Base-by-base conservation (phyloP, 768 basidiomycete genomes). In the Auriscalpium orientale region DNA sequence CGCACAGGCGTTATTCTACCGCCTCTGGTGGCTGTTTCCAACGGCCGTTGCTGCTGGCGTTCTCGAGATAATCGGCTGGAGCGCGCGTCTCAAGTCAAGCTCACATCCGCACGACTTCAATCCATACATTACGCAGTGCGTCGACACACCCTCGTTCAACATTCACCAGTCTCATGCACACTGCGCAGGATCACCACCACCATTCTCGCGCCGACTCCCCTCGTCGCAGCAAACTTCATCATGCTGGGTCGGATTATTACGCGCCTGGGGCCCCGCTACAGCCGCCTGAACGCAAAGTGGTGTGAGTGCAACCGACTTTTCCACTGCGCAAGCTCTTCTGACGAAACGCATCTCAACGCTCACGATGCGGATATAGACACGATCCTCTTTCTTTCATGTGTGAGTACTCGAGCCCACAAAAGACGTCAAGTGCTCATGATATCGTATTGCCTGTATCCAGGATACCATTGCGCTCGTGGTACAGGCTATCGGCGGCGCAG, bases 91-190 rank as follows among this genome's bases (percentile, higher is more conserved):
- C 10, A 74, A 72, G 73, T 70, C 68, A 18, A 67, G 62, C 46
- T 53, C 62, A 11, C 63, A 66, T 22, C 62, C 65, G 1, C 15
- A 51, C 5, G 40, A 56, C n/a, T 57, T 61, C 21, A 64, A 65
- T 16, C 69, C 76, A 0, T 79, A 72, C 62, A 55, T 75, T 46
- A 75, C 76, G 59, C 75, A 79, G 71, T 72, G 53, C n/a, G 67
- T 58, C 46, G 34, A 16, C 10, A 12, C 33, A 16, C 16, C 16
- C 3, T 8, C 16, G 12, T 36, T 20, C 10, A 33, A 22, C 5
- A 21, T n/a, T 21, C 8, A 44, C 13, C 40, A 45, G 12, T 7
- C 28, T 47, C 11, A 33, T 18, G 34, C 20, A 13, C 22, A 50
- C 4, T 36, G 10, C 43, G 49, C 37, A 70, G 69, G 58, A 70